Conservation (phyloP, 441 rosid species). For the Gossypium lobatum region DNA sequence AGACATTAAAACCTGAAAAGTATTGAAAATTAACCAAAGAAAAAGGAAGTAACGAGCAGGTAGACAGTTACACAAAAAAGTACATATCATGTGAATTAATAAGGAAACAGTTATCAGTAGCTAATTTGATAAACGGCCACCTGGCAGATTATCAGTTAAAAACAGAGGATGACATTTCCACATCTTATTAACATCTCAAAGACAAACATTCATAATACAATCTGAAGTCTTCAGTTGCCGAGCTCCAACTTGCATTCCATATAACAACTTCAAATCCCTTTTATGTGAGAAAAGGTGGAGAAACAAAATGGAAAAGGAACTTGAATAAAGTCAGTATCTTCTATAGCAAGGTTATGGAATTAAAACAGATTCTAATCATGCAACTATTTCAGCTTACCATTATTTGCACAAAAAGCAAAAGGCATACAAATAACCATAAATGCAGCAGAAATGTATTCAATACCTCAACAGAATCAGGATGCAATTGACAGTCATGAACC, state of each 20-base stretch:
- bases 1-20: conserved; percentile 30
- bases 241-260: neutral
- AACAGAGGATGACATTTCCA: neutral
- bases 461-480: conserved; percentile 84
- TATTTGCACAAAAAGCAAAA: neutral
- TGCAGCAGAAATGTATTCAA: neutral
- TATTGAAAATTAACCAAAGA: neutral
- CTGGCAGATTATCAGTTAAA: neutral
- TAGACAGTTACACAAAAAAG: neutral
- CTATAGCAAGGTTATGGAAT: neutral
- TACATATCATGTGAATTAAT: neutral
- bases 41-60: neutral
- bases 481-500: conserved; percentile 72
- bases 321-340: neutral
- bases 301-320: neutral
- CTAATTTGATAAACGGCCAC: neutral
- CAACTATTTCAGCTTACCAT: neutral
- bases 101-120: neutral
- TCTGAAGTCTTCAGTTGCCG: neutral
- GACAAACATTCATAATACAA: neutral
- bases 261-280: neutral
- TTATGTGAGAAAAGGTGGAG: neutral
- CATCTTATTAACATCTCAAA: neutral
- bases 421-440: neutral
- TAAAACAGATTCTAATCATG: neutral